Evolutionary conservation across 2,329 filamentous ascomycete genomes (phyloP).

Genomic region (Pseudofabraea citricarpa): DNA sequence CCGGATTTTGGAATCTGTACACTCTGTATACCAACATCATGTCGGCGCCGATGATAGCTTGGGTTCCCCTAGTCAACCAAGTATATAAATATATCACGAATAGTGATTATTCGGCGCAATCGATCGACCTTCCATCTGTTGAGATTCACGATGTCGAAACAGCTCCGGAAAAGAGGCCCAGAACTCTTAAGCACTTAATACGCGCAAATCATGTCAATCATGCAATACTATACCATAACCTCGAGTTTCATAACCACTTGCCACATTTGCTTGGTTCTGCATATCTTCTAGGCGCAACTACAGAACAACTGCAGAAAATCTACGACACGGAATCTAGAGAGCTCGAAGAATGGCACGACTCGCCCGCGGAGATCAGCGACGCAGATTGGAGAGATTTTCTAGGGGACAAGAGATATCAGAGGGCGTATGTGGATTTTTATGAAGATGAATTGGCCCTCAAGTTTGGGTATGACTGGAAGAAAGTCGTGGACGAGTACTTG

Average conservation of each 20-base stretch:
- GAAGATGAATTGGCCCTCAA: conserved; percentile 78
- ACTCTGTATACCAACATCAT: conserved; percentile 14
- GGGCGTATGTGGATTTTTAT: conserved; percentile 91
- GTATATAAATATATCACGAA: conserved; percentile 29
- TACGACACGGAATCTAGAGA: conserved; percentile 72
- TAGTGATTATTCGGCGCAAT: conserved; percentile 23
- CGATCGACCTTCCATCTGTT: conserved; percentile 60
- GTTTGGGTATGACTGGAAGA: conserved; percentile 77
- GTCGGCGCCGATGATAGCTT: conserved; percentile 37
- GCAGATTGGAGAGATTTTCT: conserved; percentile 85
- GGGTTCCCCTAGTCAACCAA: conserved; percentile 36
- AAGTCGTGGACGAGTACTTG: conserved; percentile 70
- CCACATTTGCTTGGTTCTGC: conserved; percentile 79
- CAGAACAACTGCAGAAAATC: conserved; percentile 68
- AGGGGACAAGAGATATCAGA: conserved; percentile 75
- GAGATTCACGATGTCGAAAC: conserved; percentile 77
- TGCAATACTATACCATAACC: conserved; percentile 72
- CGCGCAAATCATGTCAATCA: conserved; percentile 90
- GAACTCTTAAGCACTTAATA: conserved; percentile 84
- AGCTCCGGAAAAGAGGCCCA: conserved; percentile 68
- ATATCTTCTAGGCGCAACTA: conserved; percentile 75
- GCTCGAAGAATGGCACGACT: conserved; percentile 76
- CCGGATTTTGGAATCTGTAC: too few species aligned
- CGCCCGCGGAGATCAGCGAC: conserved; percentile 76
- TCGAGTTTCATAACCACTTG: conserved; percentile 76